phyloP scores from a whole-genome alignment of 306 rosid species.

The Acacia acuminata region DNA sequence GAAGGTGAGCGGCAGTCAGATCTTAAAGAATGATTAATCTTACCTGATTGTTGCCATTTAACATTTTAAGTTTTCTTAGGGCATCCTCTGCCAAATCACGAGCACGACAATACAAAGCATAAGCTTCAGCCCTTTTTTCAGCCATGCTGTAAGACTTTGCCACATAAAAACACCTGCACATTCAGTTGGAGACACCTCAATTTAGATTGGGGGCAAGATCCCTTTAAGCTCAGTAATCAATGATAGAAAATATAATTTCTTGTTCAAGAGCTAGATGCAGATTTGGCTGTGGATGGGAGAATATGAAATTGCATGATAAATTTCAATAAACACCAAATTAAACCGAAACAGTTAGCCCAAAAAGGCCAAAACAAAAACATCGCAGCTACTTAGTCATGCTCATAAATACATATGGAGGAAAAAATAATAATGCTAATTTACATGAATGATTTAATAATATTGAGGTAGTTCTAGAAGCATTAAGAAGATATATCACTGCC shows the following conservation, averaged over 20 bases:
- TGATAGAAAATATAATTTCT: neutral
- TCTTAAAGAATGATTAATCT: slow-evolving; percentile 15
- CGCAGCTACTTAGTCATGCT: neutral
- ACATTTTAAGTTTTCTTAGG: slow-evolving; percentile 37
- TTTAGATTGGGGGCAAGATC: neutral
- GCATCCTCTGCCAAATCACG: slow-evolving; percentile 54
- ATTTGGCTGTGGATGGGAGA: neutral
- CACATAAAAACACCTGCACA: slow-evolving; percentile 86
- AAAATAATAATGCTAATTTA: neutral
- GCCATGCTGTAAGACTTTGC: slow-evolving; percentile 92
- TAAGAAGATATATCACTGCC: neutral
- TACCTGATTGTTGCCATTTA: slow-evolving; percentile 41
- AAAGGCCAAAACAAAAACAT: neutral
- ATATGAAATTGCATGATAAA: neutral
- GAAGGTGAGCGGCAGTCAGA: slow-evolving; percentile 10
- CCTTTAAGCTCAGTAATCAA: slow-evolving; percentile 1
- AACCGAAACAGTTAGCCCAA: neutral
- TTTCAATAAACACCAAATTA: neutral
- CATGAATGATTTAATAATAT: neutral
- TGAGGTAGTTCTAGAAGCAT: neutral
- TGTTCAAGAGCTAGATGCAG: neutral
- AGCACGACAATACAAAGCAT: slow-evolving; percentile 75
- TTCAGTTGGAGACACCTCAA: slow-evolving; percentile 6
- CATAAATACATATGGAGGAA: neutral
- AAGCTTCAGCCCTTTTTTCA: slow-evolving; percentile 90